phyloP scores from a whole-genome alignment of 495 filamentous ascomycete species.

The Cladorrhinum samala region DNA sequence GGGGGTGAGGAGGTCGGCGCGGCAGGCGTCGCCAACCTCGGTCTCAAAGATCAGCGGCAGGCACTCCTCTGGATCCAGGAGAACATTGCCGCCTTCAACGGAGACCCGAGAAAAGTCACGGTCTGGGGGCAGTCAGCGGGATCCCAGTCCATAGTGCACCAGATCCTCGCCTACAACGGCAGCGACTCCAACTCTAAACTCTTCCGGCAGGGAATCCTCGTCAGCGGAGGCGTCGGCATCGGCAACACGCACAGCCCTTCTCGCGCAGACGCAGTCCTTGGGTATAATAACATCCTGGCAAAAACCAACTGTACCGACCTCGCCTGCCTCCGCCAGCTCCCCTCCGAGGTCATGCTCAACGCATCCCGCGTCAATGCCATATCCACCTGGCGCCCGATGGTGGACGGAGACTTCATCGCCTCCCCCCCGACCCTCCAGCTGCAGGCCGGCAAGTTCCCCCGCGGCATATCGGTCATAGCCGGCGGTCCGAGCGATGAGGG shows the following conservation, averaged over 20 bases:
- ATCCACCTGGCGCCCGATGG: background rate
- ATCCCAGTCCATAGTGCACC: background rate
- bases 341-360: background rate
- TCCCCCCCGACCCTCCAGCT: slow-evolving; percentile 1
- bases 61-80: slow-evolving; percentile 32
- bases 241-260: background rate
- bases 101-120: slow-evolving; percentile 27
- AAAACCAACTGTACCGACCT: background rate
- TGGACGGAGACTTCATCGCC: slow-evolving; percentile 3
- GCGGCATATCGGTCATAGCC: background rate
- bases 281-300: background rate
- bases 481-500: slow-evolving; percentile 6
- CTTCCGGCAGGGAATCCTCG: background rate
- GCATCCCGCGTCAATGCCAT: background rate
- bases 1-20: slow-evolving; percentile 6
- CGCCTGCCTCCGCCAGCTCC: background rate
- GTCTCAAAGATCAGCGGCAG: slow-evolving; percentile 24
- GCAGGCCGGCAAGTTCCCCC: background rate
- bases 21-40: slow-evolving; percentile 17
- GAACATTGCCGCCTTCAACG: slow-evolving; percentile 48
- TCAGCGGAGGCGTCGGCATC: background rate
- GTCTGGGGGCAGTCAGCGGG: slow-evolving; percentile 12
- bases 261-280: background rate
- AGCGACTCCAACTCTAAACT: background rate
- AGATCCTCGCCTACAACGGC: background rate